Base-by-base conservation (phyloP, 2,329 filamentous ascomycete genomes). In the Beauveria rudraprayagi region DNA sequence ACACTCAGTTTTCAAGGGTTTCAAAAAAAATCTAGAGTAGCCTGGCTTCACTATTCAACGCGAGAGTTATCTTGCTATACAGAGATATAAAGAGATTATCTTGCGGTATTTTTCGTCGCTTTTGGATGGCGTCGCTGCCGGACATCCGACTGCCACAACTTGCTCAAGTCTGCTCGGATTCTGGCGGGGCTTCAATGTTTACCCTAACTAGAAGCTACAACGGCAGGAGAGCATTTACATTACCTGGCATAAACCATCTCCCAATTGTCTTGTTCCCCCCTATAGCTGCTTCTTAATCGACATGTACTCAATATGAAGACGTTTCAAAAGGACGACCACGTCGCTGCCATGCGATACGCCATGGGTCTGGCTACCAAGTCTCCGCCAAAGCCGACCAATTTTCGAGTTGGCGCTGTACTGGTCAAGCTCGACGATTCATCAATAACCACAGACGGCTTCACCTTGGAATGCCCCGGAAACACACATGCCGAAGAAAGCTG, bases 401-500 rank as follows among this genome's bases (percentile, higher is more conserved):
- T 92, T 77, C 86, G 93, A 63, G 92, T 99, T 24, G 94, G 94
- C 47, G 94, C 94, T n/a, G 74, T 96, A n/a, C 80, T 97, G 44
- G 81, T 94, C 22, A 80, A 85, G 62, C 72, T 79, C 16, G 74
- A 75, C 47, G 80, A 77, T 41, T 80, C 85, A 67, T 71, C 75
- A 28, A 78, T 95, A 62, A 79, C 95, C 30, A 84, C 89, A 1
- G 90, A 90, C 1, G 93, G 94, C 60, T 97, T 93, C 76, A 97
- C 94, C 0, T 82, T 97, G 62, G 93, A 99, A 74, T 84, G 92
- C 4, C 81, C 86, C 0, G 94, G 93, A 47, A 99, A 99, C 76
- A 97, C 94, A 0, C 94, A 99, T 70, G 94, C 94, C 3, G 94
- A 99, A 72, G 92, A 99, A 76, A 93, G 89, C 73, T 96, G 91